Percentiles rank a stretch among this genome's conserved stretches.
phyloP scores from a whole-genome alignment of 2,329 filamentous ascomycete species.

The Pestalotiopsis sp. region DNA sequence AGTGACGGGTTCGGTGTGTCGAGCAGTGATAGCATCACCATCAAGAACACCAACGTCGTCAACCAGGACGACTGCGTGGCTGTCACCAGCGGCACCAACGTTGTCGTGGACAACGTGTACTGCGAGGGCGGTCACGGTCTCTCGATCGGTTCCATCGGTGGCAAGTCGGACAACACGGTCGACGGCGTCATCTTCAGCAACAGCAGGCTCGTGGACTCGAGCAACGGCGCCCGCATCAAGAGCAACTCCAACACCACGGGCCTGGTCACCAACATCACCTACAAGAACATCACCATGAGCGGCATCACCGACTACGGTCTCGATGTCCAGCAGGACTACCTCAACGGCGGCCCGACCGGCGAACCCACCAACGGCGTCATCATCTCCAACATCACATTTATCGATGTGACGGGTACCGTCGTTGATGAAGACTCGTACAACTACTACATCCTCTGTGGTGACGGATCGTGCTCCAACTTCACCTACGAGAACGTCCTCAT shows the following conservation, averaged over 20 bases:
- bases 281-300: constrained; percentile 48
- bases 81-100: constrained; percentile 56
- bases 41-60: constrained; percentile 52
- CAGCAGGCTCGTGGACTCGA: constrained; percentile 47
- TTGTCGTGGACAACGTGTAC: constrained; percentile 41
- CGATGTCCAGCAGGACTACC: constrained; percentile 18
- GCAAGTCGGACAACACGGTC: constrained; percentile 51
- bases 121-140: constrained; percentile 52
- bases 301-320: constrained; percentile 47
- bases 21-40: constrained; percentile 47
- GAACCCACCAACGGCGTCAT: constrained; percentile 45
- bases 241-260: constrained; percentile 51
- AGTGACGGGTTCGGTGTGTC: constrained; percentile 59
- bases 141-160: constrained; percentile 55
- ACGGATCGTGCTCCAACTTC: constrained; percentile 27
- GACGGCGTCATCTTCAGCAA: constrained; percentile 46
- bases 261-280: constrained; percentile 48
- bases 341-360: constrained; percentile 33
- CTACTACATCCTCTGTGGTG: constrained; percentile 35
- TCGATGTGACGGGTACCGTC: constrained; percentile 23
- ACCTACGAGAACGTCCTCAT: constrained; percentile 2
- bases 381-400: constrained; percentile 40
- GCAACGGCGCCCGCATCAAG: constrained; percentile 58
- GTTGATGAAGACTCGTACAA: constrained; percentile 16
- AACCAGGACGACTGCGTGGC: constrained; percentile 66